Evolutionary conservation across 208 protist species (phyloP), one percentile per base, ranked within the genome.

Genomic region (Polymyxa betae): DNA sequence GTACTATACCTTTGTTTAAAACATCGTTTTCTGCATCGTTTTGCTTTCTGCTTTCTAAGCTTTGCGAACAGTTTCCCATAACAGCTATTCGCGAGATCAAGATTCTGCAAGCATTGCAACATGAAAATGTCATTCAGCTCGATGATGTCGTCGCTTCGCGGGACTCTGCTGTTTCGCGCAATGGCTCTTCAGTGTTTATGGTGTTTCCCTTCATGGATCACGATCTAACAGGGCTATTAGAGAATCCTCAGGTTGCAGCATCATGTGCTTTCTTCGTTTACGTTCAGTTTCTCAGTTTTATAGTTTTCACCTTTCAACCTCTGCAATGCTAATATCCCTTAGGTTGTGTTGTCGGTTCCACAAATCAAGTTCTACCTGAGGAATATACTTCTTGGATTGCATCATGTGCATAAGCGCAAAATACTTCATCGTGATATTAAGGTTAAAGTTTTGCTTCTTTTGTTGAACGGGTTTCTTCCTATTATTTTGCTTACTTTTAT

Each of bases 151-250:
- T 96, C 0, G 93, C 93, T 1, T 90, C 60, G 5, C 32, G 32
- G 10, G 29, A 68, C 35, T 89, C 44, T 5, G 5, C 88, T 72
- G 16, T 89, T 20, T 38, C n/a, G 12, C 5, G 46, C 16, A 35
- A 5, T 32, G 38, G 38, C 5, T 77, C 44, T 10, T 82, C 54
- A 16, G 90, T 96, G 38, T 95, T 95, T 90, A 94, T 97, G 92
- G 96, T 96, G 29, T 96, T 97, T 77, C 95, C 97, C 90, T 97
- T 94, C 60, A 93, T 96, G 92, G 95, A 96, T 40, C 95, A 97
- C 88, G 96, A 97, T 92, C 90, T 97, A 0, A 93, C 93, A 0
- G 96, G 96, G 0, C 90, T 97, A 16, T 78, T 97, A 64, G 93
- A 96, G 32, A 91, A 91, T 77, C 90, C 52, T 20, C 44, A 5